Percentiles rank a stretch among this genome's conserved stretches.
Conservation (phyloP, 495 filamentous ascomycete species). For the Aspergillus ostianus region DNA sequence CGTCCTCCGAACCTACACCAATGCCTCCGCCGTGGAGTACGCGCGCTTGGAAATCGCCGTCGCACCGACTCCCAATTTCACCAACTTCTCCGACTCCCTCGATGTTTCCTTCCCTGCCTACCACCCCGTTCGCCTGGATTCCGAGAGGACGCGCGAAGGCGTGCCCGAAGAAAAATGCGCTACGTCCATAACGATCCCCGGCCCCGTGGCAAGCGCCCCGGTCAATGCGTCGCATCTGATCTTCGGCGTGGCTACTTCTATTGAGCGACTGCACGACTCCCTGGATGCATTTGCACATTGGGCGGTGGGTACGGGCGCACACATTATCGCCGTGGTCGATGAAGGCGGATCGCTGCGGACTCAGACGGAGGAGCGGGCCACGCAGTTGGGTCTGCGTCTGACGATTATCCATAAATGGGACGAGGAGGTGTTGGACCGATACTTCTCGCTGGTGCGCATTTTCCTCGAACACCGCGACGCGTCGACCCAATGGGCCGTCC, state of each 20-base stretch:
- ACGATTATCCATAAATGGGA: conserved; percentile 48
- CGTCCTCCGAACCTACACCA: conserved; percentile 16
- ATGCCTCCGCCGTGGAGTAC: conserved; percentile 16
- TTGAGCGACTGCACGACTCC: conserved; percentile 53
- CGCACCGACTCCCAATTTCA: conserved; percentile 19
- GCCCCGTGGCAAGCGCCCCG: conserved; percentile 9
- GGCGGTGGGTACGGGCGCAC: conserved; percentile 54
- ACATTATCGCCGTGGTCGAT: conserved; percentile 53
- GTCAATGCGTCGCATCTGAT: conserved; percentile 52
- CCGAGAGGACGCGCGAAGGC: conserved; percentile 9
- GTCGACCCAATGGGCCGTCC: conserved; percentile 49
- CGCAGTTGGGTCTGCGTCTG: conserved; percentile 45
- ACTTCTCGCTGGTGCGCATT: conserved; percentile 55
- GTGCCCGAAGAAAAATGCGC: conserved; percentile 15
- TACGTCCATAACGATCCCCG: conserved; percentile 17
- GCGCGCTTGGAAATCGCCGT: conserved; percentile 22
- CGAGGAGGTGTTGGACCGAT: conserved; percentile 46
- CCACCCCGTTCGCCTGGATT: conserved; percentile 14
- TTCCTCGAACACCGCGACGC: conserved; percentile 22
- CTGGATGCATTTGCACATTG: conserved; percentile 59
- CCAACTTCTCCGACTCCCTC: conserved; percentile 16
- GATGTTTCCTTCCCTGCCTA: conserved; percentile 12
- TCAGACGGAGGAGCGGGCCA: conserved; percentile 34
- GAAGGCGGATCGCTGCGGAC: conserved; percentile 10
- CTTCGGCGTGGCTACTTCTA: conserved; percentile 60